phyloP scores from a whole-genome alignment of 1,284 basidiomycete genomes.

The Microbotryum intermedium region DNA sequence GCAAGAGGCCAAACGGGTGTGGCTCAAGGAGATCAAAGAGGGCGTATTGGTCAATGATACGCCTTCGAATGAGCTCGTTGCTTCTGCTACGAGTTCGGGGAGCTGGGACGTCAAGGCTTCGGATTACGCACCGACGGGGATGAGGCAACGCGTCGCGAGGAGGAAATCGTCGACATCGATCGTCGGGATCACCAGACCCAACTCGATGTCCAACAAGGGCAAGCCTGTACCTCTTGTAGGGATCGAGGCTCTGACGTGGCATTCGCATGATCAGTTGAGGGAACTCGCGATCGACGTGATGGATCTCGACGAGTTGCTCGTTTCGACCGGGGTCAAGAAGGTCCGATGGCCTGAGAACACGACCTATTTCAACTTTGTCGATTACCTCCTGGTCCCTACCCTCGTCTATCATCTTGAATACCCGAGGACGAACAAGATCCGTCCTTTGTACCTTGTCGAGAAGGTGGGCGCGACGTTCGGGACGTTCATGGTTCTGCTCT shows the following conservation, averaged over 20 bases:
- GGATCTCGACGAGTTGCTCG: conserved; percentile 67
- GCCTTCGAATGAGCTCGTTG: no score
- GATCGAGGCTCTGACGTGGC: conserved; percentile 53
- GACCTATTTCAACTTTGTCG: conserved; percentile 70
- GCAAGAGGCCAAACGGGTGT: background rate
- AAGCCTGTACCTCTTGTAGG: background rate
- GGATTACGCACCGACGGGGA: background rate
- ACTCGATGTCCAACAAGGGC: background rate
- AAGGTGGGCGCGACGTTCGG: conserved; percentile 92
- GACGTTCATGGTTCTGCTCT: conserved; percentile 74
- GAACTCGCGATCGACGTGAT: conserved; percentile 65
- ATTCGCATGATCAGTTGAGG: conserved; percentile 60
- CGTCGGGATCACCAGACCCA: conserved; percentile 1
- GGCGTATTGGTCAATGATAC: background rate
- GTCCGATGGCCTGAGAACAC: conserved; percentile 82
- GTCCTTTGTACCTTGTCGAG: conserved; percentile 85
- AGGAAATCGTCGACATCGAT: background rate
- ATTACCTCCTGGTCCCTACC: conserved; percentile 83
- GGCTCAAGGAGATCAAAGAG: background rate
- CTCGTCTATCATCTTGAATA: conserved; percentile 96
- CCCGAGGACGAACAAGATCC: conserved; percentile 80
- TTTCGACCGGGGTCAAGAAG: conserved; percentile 51
- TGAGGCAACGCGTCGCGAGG: background rate
- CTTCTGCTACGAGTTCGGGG: no score
- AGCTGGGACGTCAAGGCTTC: background rate